A percentile compares a stretch with the other conserved stretches of the same genome.
These are phyloP conservation scores for Saccharomycopsis oosterbeekiorum DNA, from an alignment of 805 yeast genomes.

Conservation along the genomic window DNA sequence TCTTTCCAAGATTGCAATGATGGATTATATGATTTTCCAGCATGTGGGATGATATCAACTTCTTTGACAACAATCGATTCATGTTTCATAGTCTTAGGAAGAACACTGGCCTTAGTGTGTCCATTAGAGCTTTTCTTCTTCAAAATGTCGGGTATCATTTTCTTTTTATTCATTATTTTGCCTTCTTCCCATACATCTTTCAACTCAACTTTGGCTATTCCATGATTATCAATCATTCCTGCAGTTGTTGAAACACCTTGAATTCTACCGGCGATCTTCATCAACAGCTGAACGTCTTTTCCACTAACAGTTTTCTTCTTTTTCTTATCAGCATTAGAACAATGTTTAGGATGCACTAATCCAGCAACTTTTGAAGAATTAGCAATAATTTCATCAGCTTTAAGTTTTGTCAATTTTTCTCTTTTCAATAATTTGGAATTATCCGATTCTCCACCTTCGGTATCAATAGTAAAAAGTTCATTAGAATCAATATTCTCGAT, in stretches of 20 bases:
- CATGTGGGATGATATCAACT: slow-evolving; percentile 52
- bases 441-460: slow-evolving; percentile 40
- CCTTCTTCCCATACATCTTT: slow-evolving; percentile 66
- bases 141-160: slow-evolving; percentile 32
- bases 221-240: slow-evolving; percentile 54
- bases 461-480: slow-evolving; percentile 57
- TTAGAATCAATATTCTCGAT: slow-evolving; percentile 31
- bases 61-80: slow-evolving; percentile 46
- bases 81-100: slow-evolving; percentile 44
- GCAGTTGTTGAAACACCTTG: slow-evolving; percentile 42
- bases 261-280: slow-evolving; percentile 69
- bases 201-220: slow-evolving; percentile 40
- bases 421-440: slow-evolving; percentile 28
- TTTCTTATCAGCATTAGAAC: slow-evolving; percentile 30
- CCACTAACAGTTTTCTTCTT: slow-evolving; percentile 53
- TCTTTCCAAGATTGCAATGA: slow-evolving; percentile 72
- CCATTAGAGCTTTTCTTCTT: slow-evolving; percentile 32
- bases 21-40: slow-evolving; percentile 92
- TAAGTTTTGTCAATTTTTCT: slow-evolving; percentile 37
- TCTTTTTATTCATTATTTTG: slow-evolving; percentile 19
- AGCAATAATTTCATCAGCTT: slow-evolving; percentile 61
- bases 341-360: slow-evolving; percentile 30
- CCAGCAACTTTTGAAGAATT: slow-evolving; percentile 73
- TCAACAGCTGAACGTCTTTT: slow-evolving; percentile 51
- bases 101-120: slow-evolving; percentile 38